These are phyloP conservation scores for Dryas octopetala DNA, from an alignment of 306 rosid species.

Conservation along the genomic window DNA sequence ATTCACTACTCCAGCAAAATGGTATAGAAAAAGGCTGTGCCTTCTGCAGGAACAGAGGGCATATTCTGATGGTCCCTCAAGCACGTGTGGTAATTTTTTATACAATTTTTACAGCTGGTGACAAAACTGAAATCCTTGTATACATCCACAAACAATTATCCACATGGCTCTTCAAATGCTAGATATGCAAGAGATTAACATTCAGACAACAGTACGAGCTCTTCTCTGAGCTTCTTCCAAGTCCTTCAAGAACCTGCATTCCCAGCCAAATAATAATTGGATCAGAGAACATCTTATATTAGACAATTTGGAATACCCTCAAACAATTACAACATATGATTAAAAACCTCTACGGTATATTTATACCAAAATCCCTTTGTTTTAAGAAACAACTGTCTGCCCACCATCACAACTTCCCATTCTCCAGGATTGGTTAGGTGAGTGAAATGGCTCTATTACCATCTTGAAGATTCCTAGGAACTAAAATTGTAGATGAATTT, in stretches of 20 bases:
- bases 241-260: conserved; percentile 82
- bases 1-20: background rate
- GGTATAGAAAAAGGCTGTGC: background rate
- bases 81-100: background rate
- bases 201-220: conserved; percentile 63
- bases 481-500: background rate
- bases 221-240: conserved; percentile 94
- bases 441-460: background rate
- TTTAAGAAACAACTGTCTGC: background rate
- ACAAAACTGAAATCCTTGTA: background rate
- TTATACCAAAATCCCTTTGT: background rate
- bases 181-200: conserved; percentile 18
- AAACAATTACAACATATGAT: background rate
- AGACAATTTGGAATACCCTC: conserved; percentile 19
- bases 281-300: conserved; percentile 5
- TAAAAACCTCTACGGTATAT: background rate
- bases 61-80: background rate
- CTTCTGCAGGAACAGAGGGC: background rate
- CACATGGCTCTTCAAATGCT: conserved; percentile 25
- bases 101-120: conserved; percentile 1
- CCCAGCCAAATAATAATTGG: conserved; percentile 22
- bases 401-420: background rate
- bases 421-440: background rate
- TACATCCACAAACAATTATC: conserved; percentile 27
- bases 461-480: background rate